Percentiles rank a stretch among this genome's conserved stretches.
Evolutionary conservation across 306 rosid genomes (phyloP).

Genomic region (Cicer judaicum): DNA sequence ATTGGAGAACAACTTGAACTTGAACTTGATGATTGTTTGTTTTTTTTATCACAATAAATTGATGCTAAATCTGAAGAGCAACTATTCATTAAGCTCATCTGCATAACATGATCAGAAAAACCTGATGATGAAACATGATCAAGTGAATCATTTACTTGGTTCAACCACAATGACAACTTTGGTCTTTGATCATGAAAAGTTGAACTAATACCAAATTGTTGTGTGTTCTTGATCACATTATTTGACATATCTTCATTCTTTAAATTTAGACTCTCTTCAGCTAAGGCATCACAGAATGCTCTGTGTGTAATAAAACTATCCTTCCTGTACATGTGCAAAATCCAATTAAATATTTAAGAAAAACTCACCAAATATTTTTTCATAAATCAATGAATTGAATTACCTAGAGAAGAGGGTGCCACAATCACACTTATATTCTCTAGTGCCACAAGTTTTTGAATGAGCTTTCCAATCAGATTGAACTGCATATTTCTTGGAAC

Average conservation of each 20-base stretch:
- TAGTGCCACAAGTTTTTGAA: conserved; percentile 25
- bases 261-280: conserved; percentile 1
- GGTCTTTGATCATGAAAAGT: conserved; percentile 13
- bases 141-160: neutral
- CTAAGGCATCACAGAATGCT: conserved; percentile 31
- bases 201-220: neutral
- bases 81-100: neutral
- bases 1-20: too few relatives aligned
- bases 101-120: neutral
- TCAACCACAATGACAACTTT: conserved; percentile 15
- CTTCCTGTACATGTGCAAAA: conserved; percentile 9
- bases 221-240: neutral
- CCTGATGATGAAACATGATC: conserved; percentile 4
- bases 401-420: conserved; percentile 32
- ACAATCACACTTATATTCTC: conserved; percentile 33
- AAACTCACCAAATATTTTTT: too few relatives aligned
- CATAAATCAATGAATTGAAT: neutral
- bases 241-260: conserved; percentile 8
- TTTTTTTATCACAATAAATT: too few relatives aligned
- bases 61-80: too few relatives aligned
- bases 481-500: conserved; percentile 12
- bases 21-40: too few relatives aligned
- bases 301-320: conserved; percentile 27
- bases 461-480: conserved; percentile 35
- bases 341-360: neutral